A percentile compares a stretch with the other conserved stretches of the same genome.
Conservation (phyloP, 495 filamentous ascomycete species). For the Massariosphaeria phaeospora region DNA sequence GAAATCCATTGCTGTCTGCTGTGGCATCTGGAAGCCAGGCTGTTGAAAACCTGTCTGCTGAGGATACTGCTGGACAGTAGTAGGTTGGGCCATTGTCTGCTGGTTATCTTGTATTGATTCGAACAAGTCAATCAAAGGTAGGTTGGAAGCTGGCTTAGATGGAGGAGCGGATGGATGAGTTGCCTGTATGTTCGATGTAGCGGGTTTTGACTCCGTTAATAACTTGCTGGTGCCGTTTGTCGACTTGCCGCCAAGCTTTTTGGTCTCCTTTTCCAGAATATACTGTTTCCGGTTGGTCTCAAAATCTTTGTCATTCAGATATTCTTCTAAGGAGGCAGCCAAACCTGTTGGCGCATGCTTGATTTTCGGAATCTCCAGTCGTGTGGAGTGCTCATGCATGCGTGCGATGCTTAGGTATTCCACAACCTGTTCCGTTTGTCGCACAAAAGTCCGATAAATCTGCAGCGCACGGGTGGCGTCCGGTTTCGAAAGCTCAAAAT, state of each 20-base stretch:
- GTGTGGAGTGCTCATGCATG: conserved; percentile 83
- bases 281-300: conserved; percentile 92
- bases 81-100: conserved; percentile 60
- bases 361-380: conserved; percentile 91
- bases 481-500: conserved; percentile 94
- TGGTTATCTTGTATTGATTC: conserved; percentile 94
- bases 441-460: conserved; percentile 90
- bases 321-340: conserved; percentile 84
- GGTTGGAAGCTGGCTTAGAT: conserved; percentile 15
- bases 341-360: conserved; percentile 95
- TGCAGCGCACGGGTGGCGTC: conserved; percentile 88
- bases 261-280: conserved; percentile 75
- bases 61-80: conserved; percentile 39
- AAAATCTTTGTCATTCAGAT: conserved; percentile 92
- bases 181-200: conserved; percentile 32
- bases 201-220: conserved; percentile 29
- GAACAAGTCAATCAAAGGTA: conserved; percentile 86
- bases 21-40: conserved; percentile 37
- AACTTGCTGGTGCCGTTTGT: conserved; percentile 36
- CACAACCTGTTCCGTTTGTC: conserved; percentile 88
- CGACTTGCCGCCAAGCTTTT: conserved; percentile 52
- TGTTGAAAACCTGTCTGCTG: conserved; percentile 45
- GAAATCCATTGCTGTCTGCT: conserved; percentile 44
- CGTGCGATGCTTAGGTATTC: conserved; percentile 82
- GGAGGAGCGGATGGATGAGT: conserved; percentile 33